Evolutionary conservation across 1,284 basidiomycete genomes (phyloP).

Genomic region (Coniophora puteana): DNA sequence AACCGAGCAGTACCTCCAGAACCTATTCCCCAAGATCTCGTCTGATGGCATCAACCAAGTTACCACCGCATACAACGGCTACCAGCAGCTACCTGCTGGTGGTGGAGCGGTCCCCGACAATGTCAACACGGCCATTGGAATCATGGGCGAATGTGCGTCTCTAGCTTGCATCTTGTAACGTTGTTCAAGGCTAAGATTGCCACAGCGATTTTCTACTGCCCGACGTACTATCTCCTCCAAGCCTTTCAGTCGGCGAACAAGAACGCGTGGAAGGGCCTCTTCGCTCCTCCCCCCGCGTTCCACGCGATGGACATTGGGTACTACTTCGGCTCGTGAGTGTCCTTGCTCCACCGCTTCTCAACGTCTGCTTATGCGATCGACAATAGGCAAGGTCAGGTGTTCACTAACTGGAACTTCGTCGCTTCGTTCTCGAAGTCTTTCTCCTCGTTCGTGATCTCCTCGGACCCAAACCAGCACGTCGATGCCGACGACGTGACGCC

Average conservation of each 20-base stretch:
- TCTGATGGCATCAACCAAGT: constrained; percentile 10
- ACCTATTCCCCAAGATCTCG: too few relatives aligned
- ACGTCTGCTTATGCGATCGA: not conserved
- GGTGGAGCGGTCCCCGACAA: too few relatives aligned
- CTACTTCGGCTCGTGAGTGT: constrained; percentile 1
- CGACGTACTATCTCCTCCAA: constrained; percentile 24
- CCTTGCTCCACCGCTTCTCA: not conserved
- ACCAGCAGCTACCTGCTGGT: constrained; percentile 11
- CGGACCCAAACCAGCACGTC: constrained; percentile 8
- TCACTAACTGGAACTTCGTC: constrained; percentile 8
- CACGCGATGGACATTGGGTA: constrained; percentile 8
- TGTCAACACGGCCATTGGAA: constrained; percentile 27
- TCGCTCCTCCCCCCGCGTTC: constrained; percentile 18
- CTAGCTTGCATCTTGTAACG: not conserved
- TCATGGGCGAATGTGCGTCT: constrained; percentile 37
- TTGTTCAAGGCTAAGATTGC: not conserved
- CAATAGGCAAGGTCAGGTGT: constrained; percentile 1
- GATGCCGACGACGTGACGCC: constrained; percentile 9
- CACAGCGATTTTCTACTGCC: constrained; percentile 34
- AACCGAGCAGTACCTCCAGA: too few relatives aligned
- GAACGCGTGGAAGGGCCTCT: too few relatives aligned
- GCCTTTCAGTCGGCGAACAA: too few relatives aligned
- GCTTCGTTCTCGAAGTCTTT: constrained; percentile 11
- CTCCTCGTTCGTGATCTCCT: constrained; percentile 7
- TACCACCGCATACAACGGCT: constrained; percentile 8